phyloP scores from a whole-genome alignment of 441 rosid genomes.

The Adansonia gregorii region DNA sequence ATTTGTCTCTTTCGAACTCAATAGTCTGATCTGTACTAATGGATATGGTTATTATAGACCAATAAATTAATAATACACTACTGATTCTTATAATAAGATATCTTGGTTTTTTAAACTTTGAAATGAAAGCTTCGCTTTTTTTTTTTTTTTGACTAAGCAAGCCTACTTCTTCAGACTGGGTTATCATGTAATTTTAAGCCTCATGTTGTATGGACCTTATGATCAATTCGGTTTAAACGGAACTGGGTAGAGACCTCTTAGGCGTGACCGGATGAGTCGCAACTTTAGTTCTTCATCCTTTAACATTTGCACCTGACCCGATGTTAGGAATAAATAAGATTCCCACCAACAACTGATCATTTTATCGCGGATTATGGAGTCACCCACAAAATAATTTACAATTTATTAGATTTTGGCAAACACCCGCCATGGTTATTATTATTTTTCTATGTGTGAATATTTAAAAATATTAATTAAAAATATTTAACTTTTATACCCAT shows the following conservation, averaged over 20 bases:
- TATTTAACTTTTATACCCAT: too few relatives aligned
- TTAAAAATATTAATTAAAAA: too few relatives aligned
- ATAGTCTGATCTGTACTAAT: neutral
- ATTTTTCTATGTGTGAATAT: too few relatives aligned
- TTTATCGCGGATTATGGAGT: neutral
- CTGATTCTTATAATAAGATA: neutral
- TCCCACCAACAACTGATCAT: neutral
- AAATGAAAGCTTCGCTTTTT: neutral
- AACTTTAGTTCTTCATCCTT: too few relatives aligned
- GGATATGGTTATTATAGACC: neutral
- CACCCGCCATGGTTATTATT: too few relatives aligned
- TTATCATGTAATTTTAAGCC: neutral
- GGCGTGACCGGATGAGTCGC: neutral
- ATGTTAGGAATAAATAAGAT: too few relatives aligned
- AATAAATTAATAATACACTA: neutral
- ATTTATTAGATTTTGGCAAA: too few relatives aligned
- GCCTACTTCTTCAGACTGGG: neutral
- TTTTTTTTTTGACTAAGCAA: conserved; percentile 21
- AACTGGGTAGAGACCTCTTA: neutral
- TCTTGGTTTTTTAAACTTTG: neutral
- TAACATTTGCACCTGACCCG: too few relatives aligned
- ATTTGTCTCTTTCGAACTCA: neutral
- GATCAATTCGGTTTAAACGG: neutral
- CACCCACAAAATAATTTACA: neutral
- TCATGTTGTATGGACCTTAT: neutral